Evolutionary conservation across 2,329 filamentous ascomycete species (phyloP).

Genomic region (Colletotrichum tanaceti): DNA sequence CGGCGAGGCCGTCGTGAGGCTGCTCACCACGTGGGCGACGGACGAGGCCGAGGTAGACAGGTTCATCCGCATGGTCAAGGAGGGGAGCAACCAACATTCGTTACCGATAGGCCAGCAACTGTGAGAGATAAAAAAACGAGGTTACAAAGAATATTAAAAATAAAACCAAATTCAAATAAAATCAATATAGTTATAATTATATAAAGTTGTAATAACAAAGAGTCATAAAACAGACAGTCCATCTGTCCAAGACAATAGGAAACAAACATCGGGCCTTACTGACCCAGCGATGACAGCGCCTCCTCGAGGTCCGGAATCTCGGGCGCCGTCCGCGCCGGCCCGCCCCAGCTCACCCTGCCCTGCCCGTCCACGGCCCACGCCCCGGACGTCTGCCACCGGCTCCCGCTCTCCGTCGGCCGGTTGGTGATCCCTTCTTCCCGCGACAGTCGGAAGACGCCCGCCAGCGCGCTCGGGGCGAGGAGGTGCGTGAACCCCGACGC

Average conservation of each 20-base stretch:
- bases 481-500: conserved; percentile 71
- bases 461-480: conserved; percentile 68
- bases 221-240: too few species aligned
- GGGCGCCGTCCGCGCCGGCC: conserved; percentile 11
- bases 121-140: neutral
- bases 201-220: too few species aligned
- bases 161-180: neutral
- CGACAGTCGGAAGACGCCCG: conserved; percentile 67
- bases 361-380: conserved; percentile 62
- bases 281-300: neutral
- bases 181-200: too few species aligned
- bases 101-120: neutral
- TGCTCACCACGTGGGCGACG: conserved; percentile 65
- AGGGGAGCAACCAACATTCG: neutral
- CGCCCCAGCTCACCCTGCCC: conserved; percentile 24
- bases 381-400: conserved; percentile 75
- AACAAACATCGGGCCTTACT: too few species aligned
- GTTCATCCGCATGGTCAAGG: conserved; percentile 48
- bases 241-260: too few species aligned
- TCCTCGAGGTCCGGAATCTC: conserved; percentile 25
- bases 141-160: neutral
- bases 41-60: conserved; percentile 55
- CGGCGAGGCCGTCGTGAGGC: conserved; percentile 54
- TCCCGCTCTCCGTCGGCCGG: conserved; percentile 72
- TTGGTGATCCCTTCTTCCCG: conserved; percentile 75